Evolutionary conservation across 495 filamentous ascomycete species (phyloP), one percentile per base, ranked within the genome.

Genomic region (Hyaloscypha hepaticicola): DNA sequence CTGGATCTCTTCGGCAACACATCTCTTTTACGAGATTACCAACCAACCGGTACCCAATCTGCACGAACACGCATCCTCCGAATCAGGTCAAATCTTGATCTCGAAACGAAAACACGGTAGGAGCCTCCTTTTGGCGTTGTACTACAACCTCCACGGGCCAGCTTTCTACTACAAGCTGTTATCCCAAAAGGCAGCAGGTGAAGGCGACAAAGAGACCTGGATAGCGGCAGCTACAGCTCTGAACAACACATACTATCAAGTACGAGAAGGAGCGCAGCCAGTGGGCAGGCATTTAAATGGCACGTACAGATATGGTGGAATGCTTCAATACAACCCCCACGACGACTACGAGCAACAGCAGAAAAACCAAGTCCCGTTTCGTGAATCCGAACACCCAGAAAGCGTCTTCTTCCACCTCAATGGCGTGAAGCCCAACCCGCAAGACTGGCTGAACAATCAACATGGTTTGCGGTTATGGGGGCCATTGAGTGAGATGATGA

Each of bases 201-300:
- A 85, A 61, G 86, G 86, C 1, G 87, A 88, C 71, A 88, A 88
- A 69, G 86, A 88, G 67, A 88, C 83, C 6, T 88, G 87, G 53
- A 66, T 85, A 3, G 75, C 80, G 11, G 84, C 84, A 0, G 85
- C 86, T 1, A 66, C 76, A 5, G 81, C 79, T 6, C 69, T 86
- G 5, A 73, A 77, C 6, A 69, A 75, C 22, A 74, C 81, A 0
- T 85, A 79, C 69, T 86, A 83, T 64, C 70, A 79, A 25, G 82
- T 88, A 25, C 78, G 75, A 38, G 76, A 77, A 41, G 62, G 67
- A 67, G 72, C 55, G 73, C 77, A 0, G 66, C 81, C 5, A 79
- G 81, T 79, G 59, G 66, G 68, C 9, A 70, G 8, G 9, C 7
- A 52, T 52, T 16, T 16, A 16, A 22, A 22, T 7, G 24, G 24